Percentiles rank a stretch among this genome's conserved stretches.
phyloP scores from a whole-genome alignment of 2,329 filamentous ascomycete species.

The Hymenoscyphus albidus region DNA sequence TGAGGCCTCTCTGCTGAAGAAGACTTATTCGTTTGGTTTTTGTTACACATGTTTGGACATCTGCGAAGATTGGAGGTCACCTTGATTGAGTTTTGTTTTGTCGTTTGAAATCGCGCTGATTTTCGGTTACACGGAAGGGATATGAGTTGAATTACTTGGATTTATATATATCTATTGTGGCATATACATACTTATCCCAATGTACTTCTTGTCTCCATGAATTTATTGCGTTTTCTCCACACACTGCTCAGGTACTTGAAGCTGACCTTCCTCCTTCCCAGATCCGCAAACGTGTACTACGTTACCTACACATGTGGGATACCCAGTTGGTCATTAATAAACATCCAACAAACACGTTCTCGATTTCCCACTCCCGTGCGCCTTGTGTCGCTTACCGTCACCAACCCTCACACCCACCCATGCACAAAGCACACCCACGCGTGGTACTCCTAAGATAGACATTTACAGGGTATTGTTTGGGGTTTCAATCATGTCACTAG shows the following conservation, averaged over 20 bases:
- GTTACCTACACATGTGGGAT: constrained; percentile 1
- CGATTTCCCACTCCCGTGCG: neutral
- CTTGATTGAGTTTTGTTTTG: neutral
- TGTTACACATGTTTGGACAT: constrained; percentile 3
- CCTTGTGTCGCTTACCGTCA: neutral
- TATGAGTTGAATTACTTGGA: neutral
- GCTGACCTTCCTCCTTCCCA: neutral
- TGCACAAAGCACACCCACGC: neutral
- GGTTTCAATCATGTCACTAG: constrained; percentile 1
- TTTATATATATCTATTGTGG: neutral
- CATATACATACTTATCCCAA: neutral
- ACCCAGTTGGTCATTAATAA: neutral
- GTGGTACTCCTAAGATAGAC: constrained; percentile 4
- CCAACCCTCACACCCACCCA: neutral
- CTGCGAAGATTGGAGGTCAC: constrained; percentile 8
- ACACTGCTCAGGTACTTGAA: no score
- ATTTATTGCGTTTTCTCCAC: neutral
- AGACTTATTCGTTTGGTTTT: neutral
- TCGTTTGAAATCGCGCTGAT: neutral
- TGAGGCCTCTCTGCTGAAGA: neutral
- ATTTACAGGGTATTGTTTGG: constrained; percentile 2
- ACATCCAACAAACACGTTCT: neutral
- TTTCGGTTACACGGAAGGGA: neutral
- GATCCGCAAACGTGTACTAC: neutral
- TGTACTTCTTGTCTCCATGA: neutral